Base-by-base conservation (phyloP, 768 basidiomycete species). In the Cantharellus cinnabarinus region DNA sequence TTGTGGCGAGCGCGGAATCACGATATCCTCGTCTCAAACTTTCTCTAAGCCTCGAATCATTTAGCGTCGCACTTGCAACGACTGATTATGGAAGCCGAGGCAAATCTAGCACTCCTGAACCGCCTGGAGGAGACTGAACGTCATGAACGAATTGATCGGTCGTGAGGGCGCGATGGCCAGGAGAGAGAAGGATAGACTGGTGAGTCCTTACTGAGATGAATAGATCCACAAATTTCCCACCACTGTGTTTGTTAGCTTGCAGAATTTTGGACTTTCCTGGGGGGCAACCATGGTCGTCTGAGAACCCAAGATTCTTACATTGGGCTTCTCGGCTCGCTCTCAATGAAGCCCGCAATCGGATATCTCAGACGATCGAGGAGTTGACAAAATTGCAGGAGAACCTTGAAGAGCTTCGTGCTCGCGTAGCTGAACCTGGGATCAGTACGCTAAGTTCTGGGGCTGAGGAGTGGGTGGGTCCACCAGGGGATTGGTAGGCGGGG, bases 351-450 rank as follows among this genome's bases (percentile, higher is more conserved):
- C 68, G 74, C 42, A 76, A 71, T 5, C 84, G 83, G 62, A 83
- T 89, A n/a, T 75, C 74, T 40, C 77, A 77, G 0, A 77, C 83
- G 14, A 65, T 84, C 64, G 79, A 80, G 57, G 74, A 78, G 5
- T 69, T 89, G 62, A 69, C 77, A 38, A 71, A 72, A 42, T 77
- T 87, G 79, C 77, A 77, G 62, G 79, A 77, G 41, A 84, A 87
- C 62, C 79, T 88, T 74, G 83, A 85, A 65, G 83, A 85, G 50
- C 69, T 89, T 61, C 73, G 85, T 62, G 82, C 85, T 65, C 73
- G 82, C 15, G 82, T 85, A 1, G 76, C 83, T 3, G 76, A 78
- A 40, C 85, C 86, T 1, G 20, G 20, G 20, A 29, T 29, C 20
- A 29, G 20, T 29, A 29, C 20, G 20, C 20, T 29, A 29, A 29